Base-by-base conservation (phyloP, 257 asterid genomes). In the Fraxinus anomala region DNA sequence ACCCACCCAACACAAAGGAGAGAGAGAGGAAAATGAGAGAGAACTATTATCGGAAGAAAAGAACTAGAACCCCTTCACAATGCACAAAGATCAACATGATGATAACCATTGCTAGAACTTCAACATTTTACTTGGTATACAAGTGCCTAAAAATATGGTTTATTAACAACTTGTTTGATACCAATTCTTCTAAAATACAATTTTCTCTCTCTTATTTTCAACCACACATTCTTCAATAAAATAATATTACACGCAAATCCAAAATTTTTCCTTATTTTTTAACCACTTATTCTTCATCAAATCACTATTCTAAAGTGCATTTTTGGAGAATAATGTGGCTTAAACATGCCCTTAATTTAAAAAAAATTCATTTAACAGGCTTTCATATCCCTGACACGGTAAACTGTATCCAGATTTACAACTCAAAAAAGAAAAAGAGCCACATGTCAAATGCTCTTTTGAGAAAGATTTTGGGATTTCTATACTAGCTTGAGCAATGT, bases 381-480 rank as follows among this genome's bases (percentile, higher is more conserved):
- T 63, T 26, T 63, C 31, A 63, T 63, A 63, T 63, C 34, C 33
- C 36, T 24, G 69, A 63, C 69, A 63, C 12, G 36, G 24, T 63
- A 63, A 63, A 23, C 10, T 24, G 34, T 11, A 16, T 63, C 69
- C 8, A 26, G 17, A 63, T 63, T 59, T 59, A 59, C 31, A 59
- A 30, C 42, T 73, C 26, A 68, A 16, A 21, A 76, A 68, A 68
- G 74, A 70, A 40, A 49, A 61, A 65, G 68, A 56, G 39, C 39
- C 47, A 74, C 21, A 40, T 44, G 16, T 47, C 47, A 36, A 31
- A 67, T 44, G 42, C 47, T 39, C 44, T 51, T 44, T 70, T 61
- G 71, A 69, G 76, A 17, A 40, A 21, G 39, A 30, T 36, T 56
- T 76, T 34, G 73, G 28, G 63, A 81, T 75, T 79, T 74, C 70